phyloP scores from a whole-genome alignment of 2,329 filamentous ascomycete genomes.

The Acrocalymma vagum region DNA sequence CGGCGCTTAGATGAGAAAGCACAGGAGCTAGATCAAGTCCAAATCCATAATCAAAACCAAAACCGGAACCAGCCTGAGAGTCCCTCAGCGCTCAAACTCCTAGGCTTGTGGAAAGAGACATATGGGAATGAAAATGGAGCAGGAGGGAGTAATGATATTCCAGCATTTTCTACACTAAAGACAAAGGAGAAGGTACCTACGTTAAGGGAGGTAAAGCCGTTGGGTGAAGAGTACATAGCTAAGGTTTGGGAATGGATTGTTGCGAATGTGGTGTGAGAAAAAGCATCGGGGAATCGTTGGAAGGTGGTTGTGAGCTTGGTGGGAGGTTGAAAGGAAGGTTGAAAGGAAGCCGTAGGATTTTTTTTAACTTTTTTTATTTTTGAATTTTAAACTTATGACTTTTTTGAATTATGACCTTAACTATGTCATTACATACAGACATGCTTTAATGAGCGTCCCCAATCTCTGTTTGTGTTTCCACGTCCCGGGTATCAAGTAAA shows the following conservation, averaged over 20 bases:
- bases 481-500: no score
- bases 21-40: no score
- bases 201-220: slow-evolving; percentile 47
- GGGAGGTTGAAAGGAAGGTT: slow-evolving; percentile 7
- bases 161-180: slow-evolving; percentile 44
- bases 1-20: slow-evolving; percentile 46
- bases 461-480: no score
- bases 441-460: no score
- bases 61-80: no score
- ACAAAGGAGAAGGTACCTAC: slow-evolving; percentile 44
- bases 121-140: slow-evolving; percentile 36
- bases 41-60: no score
- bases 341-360: slow-evolving; percentile 10
- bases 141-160: slow-evolving; percentile 9
- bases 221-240: slow-evolving; percentile 54
- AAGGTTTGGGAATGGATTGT: slow-evolving; percentile 54
- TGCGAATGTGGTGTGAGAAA: slow-evolving; percentile 23
- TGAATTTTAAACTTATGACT: no score
- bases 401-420: no score
- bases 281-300: slow-evolving; percentile 2
- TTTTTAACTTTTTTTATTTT: slow-evolving; percentile 6
- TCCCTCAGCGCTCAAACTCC: slow-evolving; percentile 54
- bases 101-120: slow-evolving; percentile 60
- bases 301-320: slow-evolving; percentile 8
- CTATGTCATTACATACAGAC: no score